Evolutionary conservation across 345 rosid species (phyloP).

Genomic region (Citrus maxima): DNA sequence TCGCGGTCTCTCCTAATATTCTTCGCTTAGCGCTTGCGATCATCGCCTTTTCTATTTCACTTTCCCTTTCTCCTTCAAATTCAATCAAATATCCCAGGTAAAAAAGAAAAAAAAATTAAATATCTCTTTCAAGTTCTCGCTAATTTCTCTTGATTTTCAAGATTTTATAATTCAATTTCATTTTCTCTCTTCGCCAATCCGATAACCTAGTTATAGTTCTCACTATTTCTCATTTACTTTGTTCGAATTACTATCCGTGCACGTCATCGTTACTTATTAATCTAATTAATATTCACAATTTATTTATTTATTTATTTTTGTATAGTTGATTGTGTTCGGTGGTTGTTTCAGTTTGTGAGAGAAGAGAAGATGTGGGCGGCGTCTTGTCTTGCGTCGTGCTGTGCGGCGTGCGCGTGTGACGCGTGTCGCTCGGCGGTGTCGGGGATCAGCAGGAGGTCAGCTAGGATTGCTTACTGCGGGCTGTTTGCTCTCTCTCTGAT

Average conservation of each 20-base stretch:
- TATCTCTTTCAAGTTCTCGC: neutral
- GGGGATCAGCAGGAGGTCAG: constrained; percentile 89
- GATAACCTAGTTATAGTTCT: neutral
- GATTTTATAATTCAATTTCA: too few relatives aligned
- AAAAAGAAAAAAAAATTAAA: neutral
- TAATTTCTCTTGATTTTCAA: neutral
- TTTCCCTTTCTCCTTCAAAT: neutral
- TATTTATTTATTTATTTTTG: neutral
- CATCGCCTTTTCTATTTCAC: neutral
- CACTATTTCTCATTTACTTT: neutral
- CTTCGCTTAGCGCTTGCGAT: neutral
- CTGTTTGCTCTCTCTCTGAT: constrained; percentile 91
- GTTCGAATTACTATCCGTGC: neutral
- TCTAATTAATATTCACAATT: neutral
- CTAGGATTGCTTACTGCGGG: constrained; percentile 96
- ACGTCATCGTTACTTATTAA: neutral
- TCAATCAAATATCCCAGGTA: neutral
- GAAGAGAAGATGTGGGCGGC: constrained; percentile 93
- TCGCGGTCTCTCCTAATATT: neutral
- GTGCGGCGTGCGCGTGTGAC: constrained; percentile 96
- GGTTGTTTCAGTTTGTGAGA: constrained; percentile 13
- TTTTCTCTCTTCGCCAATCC: neutral
- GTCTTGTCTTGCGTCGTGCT: constrained; percentile 97
- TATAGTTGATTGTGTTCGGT: neutral
- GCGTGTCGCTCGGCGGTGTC: constrained; percentile 91